Conservation (phyloP, 768 basidiomycete species). For the Exsudoporus frostii region DNA sequence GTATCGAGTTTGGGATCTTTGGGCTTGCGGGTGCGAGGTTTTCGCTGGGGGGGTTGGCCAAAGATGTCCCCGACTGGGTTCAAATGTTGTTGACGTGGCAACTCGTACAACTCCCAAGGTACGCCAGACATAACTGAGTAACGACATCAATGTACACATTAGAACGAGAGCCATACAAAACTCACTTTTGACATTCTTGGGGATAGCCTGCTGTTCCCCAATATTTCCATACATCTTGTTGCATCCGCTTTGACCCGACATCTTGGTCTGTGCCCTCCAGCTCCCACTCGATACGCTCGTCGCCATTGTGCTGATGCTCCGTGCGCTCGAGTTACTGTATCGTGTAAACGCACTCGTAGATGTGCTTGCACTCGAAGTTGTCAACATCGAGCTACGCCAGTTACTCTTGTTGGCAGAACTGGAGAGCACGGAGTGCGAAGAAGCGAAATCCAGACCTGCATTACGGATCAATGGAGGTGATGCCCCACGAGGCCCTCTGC, state of each 20-base stretch:
- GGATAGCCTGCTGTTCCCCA: conserved; percentile 34
- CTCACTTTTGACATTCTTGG: conserved; percentile 83
- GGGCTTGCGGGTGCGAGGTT: conserved; percentile 62
- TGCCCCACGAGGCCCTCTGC: conserved; percentile 40
- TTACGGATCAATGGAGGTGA: conserved; percentile 63
- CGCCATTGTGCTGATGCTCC: conserved; percentile 76
- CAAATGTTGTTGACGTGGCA: conserved; percentile 62
- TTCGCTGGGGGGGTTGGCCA: conserved; percentile 53
- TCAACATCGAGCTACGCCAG: conserved; percentile 76
- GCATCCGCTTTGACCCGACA: conserved; percentile 12
- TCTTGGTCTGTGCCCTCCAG: conserved; percentile 54
- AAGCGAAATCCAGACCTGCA: conserved; percentile 44
- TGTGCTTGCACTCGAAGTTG: conserved; percentile 64
- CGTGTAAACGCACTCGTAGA: conserved; percentile 73
- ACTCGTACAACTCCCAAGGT: conserved; percentile 69
- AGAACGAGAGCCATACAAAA: conserved; percentile 11
- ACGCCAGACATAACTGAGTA: conserved; percentile 68
- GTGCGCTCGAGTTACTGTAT: conserved; percentile 65
- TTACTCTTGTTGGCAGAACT: conserved; percentile 42
- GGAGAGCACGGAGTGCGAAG: conserved; percentile 61
- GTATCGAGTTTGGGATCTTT: conserved; percentile 70
- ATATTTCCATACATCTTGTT: conserved; percentile 11
- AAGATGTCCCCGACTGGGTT: conserved; percentile 64
- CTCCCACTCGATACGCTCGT: conserved; percentile 75
- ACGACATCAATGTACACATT: not conserved